phyloP scores from a whole-genome alignment of 1,284 basidiomycete species.

The Singerocomus inundabilis region DNA sequence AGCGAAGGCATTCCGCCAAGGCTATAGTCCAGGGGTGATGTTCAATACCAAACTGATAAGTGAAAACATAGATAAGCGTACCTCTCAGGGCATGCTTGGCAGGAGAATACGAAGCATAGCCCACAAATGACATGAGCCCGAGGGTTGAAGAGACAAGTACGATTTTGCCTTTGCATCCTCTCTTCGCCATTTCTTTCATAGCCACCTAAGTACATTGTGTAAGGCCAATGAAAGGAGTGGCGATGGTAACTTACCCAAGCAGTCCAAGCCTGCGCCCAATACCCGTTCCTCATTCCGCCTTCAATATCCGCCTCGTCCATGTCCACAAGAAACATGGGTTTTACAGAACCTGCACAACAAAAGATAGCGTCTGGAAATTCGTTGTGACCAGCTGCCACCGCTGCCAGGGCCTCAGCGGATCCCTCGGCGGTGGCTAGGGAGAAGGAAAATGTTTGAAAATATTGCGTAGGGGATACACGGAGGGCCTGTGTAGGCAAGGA shows the following conservation, averaged over 20 bases:
- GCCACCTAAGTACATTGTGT: slow-evolving; percentile 51
- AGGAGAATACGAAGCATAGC: slow-evolving; percentile 85
- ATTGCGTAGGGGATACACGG: slow-evolving; percentile 45
- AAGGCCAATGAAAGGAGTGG: background rate
- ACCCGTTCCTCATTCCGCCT: slow-evolving; percentile 55
- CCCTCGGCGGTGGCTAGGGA: slow-evolving; percentile 46
- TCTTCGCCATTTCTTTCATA: slow-evolving; percentile 66
- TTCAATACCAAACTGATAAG: background rate
- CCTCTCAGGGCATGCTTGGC: slow-evolving; percentile 90
- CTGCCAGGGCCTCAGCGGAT: slow-evolving; percentile 49
- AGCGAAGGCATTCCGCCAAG: slow-evolving; percentile 83
- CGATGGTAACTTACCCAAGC: slow-evolving; percentile 58
- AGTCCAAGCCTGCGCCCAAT: slow-evolving; percentile 77
- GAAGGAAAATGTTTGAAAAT: slow-evolving; percentile 51
- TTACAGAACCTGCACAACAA: slow-evolving; percentile 63
- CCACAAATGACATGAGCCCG: slow-evolving; percentile 79
- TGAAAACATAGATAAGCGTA: slow-evolving; percentile 29
- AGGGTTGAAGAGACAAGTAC: slow-evolving; percentile 83
- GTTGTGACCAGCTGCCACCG: slow-evolving; percentile 46
- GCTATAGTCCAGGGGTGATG: slow-evolving; percentile 43
- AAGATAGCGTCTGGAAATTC: slow-evolving; percentile 63
- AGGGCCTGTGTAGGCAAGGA: slow-evolving; percentile 22
- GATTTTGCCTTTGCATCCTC: slow-evolving; percentile 63
- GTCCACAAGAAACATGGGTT: slow-evolving; percentile 65
- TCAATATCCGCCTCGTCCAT: slow-evolving; percentile 51